These are phyloP conservation scores for Saprolegnia diclina DNA, from an alignment of 352 stramenopile species.

Conservation along the genomic window DNA sequence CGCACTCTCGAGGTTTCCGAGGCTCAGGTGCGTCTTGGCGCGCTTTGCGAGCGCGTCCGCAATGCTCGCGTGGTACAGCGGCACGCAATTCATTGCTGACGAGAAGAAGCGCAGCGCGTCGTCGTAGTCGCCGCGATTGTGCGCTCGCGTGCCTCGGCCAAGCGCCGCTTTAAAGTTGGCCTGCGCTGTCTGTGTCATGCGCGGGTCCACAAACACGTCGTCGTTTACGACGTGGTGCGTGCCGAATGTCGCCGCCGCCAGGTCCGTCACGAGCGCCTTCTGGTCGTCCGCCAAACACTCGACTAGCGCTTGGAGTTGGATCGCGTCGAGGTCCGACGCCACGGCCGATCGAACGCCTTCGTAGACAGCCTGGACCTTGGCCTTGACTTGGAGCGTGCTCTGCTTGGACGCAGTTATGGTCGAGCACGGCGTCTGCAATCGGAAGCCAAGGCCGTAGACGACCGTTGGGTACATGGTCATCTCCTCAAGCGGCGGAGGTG, in stretches of 20 bases:
- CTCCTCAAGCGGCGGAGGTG: slow-evolving; percentile 30
- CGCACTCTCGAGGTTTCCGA: slow-evolving; percentile 51
- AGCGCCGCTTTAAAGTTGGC: slow-evolving; percentile 63
- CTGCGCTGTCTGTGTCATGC: slow-evolving; percentile 10
- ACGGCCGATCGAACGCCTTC: slow-evolving; percentile 65
- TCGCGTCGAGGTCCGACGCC: slow-evolving; percentile 40
- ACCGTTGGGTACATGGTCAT: slow-evolving; percentile 58
- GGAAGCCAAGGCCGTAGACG: slow-evolving; percentile 64
- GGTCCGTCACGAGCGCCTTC: slow-evolving; percentile 31
- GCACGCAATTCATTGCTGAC: slow-evolving; percentile 15
- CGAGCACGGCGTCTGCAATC: slow-evolving; percentile 36
- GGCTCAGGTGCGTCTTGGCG: slow-evolving; percentile 33
- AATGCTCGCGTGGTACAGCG: slow-evolving; percentile 11
- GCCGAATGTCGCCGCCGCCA: background rate
- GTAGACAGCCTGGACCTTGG: slow-evolving; percentile 71
- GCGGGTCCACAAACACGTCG: slow-evolving; percentile 25
- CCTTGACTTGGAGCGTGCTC: slow-evolving; percentile 79
- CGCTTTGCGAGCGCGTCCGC: slow-evolving; percentile 24
- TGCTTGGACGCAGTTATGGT: slow-evolving; percentile 39
- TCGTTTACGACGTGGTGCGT: slow-evolving; percentile 26
- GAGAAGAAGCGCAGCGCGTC: slow-evolving; percentile 57
- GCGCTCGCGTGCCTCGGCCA: slow-evolving; percentile 55
- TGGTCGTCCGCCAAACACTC: slow-evolving; percentile 45
- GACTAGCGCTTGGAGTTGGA: slow-evolving; percentile 74
- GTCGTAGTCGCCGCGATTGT: slow-evolving; percentile 43